Base-by-base conservation (phyloP, 2,329 filamentous ascomycete genomes). In the Monilinia vaccinii-corymbosi region DNA sequence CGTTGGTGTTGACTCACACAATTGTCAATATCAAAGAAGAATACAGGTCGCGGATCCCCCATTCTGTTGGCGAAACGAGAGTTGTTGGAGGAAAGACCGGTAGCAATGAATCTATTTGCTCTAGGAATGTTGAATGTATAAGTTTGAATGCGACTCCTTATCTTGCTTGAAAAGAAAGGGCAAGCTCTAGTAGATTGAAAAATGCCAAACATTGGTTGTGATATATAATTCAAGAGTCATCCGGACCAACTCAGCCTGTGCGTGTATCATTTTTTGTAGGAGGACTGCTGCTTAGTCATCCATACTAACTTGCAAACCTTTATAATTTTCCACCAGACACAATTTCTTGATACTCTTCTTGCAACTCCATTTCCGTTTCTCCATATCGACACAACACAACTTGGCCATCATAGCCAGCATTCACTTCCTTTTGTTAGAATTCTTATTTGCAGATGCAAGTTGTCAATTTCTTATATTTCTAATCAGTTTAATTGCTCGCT, bases 21-120 rank as follows among this genome's bases (percentile, higher is more conserved):
- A 72, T 99, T 99, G 79, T 99, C 94, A 71, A 99, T 97, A 72
- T 99, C 94, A 71, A 97, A 97, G 74, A 83, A 85, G 73, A 85
- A 82, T 23, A 89, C 78, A 1, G 80, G 78, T 63, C 82, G 73
- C 45, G 63, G 51, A 8, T 63, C 61, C 62, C 62, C 56, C 53
- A 66, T 66, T 58, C 40, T 58, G 18, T 36, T 51, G 51, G 56
- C 18, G 18, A 36, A 48, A 36, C 14, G 42, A 47, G 32, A 34
- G 7, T 47, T 36, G 16, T 34, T 40, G 40, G 31, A 16, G 34
- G 21, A 10, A 25, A 31, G 40, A 28, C 25, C 25, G 25, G 25
- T 28, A 23, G 49, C 32, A 40, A 53, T 44, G n/a, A 47, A 36
- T 55, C 48, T 59, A 53, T 18, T 59, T 53, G 28, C 31, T 46